Conservation (phyloP, 1,284 basidiomycete species). For the Gomphus bonarii region DNA sequence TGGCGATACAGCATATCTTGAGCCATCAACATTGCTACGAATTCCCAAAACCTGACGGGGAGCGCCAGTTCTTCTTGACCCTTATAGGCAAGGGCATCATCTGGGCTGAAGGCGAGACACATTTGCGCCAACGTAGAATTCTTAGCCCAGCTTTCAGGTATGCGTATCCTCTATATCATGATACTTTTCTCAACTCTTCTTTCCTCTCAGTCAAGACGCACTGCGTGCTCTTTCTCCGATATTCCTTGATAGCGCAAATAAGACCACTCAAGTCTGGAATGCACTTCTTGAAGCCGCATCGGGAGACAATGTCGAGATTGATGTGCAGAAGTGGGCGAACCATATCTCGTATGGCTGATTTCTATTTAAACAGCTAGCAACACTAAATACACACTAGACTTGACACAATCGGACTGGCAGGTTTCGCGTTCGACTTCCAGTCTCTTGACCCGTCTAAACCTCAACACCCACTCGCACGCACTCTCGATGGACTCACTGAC, state of each 20-base stretch:
- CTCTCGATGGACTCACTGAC: constrained; percentile 14
- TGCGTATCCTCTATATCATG: neutral
- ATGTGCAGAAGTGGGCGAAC: constrained; percentile 15
- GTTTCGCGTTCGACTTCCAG: constrained; percentile 16
- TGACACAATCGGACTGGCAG: constrained; percentile 16
- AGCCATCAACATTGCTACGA: constrained; percentile 11
- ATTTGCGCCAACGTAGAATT: constrained; percentile 22
- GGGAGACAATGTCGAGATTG: constrained; percentile 9
- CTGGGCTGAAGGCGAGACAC: constrained; percentile 29
- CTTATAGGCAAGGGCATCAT: constrained; percentile 25
- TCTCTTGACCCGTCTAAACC: constrained; percentile 7
- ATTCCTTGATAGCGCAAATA: constrained; percentile 11
- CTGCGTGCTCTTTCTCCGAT: constrained; percentile 11
- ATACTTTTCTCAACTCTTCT: neutral
- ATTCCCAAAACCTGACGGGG: constrained; percentile 14
- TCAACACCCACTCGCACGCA: constrained; percentile 11
- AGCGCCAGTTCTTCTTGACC: constrained; percentile 13
- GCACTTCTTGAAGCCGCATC: constrained; percentile 5
- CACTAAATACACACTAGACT: constrained; percentile 8
- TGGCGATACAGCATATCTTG: constrained; percentile 12
- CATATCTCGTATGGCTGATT: constrained; percentile 11
- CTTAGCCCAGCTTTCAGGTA: constrained; percentile 25
- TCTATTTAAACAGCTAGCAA: neutral
- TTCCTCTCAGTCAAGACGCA: neutral
- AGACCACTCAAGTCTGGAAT: constrained; percentile 7